phyloP scores from a whole-genome alignment of 345 rosid species.

The Gossypium ekmanianum region DNA sequence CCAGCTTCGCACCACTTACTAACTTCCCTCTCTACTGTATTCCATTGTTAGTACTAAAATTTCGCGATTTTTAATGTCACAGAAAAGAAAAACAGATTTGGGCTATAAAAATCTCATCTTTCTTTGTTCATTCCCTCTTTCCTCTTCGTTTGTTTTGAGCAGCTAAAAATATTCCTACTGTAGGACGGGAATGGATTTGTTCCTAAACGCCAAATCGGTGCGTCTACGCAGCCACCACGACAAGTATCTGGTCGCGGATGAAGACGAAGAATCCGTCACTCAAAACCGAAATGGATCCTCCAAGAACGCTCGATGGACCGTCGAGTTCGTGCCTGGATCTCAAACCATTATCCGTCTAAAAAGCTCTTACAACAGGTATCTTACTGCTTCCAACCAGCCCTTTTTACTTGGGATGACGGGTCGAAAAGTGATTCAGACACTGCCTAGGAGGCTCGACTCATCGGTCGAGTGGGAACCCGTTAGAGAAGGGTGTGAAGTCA shows the following conservation, averaged over 20 bases:
- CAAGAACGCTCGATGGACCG: constrained; percentile 62
- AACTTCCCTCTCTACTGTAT: not conserved
- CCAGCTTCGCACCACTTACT: not conserved
- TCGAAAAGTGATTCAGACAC: constrained; percentile 62
- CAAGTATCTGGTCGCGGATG: constrained; percentile 69
- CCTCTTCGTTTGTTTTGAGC: constrained; percentile 8
- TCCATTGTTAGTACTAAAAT: not conserved
- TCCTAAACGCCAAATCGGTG: constrained; percentile 66
- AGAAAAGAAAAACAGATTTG: not conserved
- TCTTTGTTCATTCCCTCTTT: not conserved
- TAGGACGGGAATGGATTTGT: constrained; percentile 60
- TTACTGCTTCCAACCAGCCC: constrained; percentile 77
- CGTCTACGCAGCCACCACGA: constrained; percentile 74
- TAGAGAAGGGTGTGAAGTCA: constrained; percentile 45
- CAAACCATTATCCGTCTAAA: constrained; percentile 56
- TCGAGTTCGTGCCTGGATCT: constrained; percentile 53
- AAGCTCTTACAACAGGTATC: constrained; percentile 64
- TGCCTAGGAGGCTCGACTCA: constrained; percentile 47
- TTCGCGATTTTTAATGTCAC: not conserved
- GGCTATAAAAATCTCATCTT: not conserved
- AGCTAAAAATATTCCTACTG: constrained; percentile 13
- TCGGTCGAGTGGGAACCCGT: constrained; percentile 78
- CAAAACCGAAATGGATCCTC: constrained; percentile 63
- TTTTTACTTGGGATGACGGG: constrained; percentile 77
- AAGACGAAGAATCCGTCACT: constrained; percentile 61